Evolutionary conservation across 2,329 filamentous ascomycete genomes (phyloP), one percentile per base, ranked within the genome.

Genomic region (Colletotrichum incanum): DNA sequence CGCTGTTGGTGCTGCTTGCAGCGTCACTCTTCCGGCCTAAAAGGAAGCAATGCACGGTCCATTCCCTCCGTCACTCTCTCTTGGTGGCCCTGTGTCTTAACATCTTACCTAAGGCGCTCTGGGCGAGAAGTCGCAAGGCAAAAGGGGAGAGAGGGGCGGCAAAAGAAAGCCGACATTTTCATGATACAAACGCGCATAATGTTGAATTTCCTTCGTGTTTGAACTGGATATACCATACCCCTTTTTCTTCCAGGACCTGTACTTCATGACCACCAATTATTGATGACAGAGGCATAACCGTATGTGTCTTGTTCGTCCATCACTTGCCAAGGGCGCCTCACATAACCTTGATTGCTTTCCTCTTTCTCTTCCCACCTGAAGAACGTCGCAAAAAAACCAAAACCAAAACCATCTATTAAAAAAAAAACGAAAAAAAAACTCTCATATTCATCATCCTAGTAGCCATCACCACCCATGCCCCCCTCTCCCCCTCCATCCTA

Each of bases 1-100:
- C 71, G 71, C 71, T 73, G 58, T 39, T 31, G 60, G 55, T 55
- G 70, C 63, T 28, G 59, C 65, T 45, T 45, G 69, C 71, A 59
- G 61, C 52, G 39, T 59, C 71, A 65, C 50, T 71, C 41, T 56
- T 41, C 45, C 26, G 23, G 26, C 28, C 31, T 7, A 34, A 47
- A 41, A 49, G 60, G 34, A 60, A n/a, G 55, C 49, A 54, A 54
- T 56, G 68, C 63, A 60, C 59, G 31, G 61, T 9, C 62, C 61
- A 28, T 28, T 16, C 45, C 39, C 18, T 20, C 49, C 54, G 26
- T 55, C 31, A 14, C 37, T 56, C 49, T 61, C 37, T 41, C 56
- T 52, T 37, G 43, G 11, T 41, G 11, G 7, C 31, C 23, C 4
- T 45, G 26, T 61, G 37, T 45, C 56, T 20, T 28, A 28, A 1